Conservation (phyloP, 2,329 filamentous ascomycete genomes). For the Ophioceras dolichostomum region DNA sequence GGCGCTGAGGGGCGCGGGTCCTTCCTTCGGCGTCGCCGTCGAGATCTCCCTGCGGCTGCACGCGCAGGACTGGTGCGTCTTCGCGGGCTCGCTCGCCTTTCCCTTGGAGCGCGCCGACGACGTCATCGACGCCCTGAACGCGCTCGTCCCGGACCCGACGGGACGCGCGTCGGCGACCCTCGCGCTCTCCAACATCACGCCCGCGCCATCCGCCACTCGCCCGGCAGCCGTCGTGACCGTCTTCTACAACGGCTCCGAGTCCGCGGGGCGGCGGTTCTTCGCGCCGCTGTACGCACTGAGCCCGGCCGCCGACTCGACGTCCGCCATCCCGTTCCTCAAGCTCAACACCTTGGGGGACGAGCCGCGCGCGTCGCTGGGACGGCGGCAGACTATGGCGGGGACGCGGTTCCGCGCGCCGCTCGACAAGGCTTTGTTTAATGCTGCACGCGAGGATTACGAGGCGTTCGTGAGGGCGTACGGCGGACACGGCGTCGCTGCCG, state of each 20-base stretch:
- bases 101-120: neutral
- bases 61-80: neutral
- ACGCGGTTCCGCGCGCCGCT: neutral
- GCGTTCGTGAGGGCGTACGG: neutral
- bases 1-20: constrained; percentile 42
- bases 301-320: too few relatives aligned
- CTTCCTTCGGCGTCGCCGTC: constrained; percentile 43
- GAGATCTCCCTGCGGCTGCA: neutral
- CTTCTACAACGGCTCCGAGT: neutral
- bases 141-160: neutral
- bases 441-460: neutral
- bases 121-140: neutral
- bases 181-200: neutral
- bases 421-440: neutral
- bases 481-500: neutral
- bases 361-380: neutral
- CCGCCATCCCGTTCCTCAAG: neutral
- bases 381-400: neutral
- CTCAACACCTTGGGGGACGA: neutral
- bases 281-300: neutral
- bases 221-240: neutral
- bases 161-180: neutral
- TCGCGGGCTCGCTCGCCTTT: neutral
- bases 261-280: neutral
- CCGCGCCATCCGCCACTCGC: neutral